Conservation (phyloP, 768 basidiomycete species). For the Tulasnella sp. region DNA sequence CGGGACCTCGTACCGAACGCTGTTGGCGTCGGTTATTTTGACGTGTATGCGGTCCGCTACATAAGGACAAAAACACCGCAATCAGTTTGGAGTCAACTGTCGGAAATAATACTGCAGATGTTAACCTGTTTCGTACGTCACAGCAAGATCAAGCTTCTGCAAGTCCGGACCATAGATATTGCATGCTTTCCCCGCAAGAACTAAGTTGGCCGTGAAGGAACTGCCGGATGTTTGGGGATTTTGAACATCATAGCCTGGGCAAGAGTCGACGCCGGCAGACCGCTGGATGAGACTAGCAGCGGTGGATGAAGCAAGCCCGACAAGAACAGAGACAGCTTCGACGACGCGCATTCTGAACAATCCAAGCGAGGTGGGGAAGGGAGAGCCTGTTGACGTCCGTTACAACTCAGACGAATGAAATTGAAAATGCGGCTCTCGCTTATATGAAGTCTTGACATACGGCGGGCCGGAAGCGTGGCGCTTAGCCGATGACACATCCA, state of each 20-base stretch:
- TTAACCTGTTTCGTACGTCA: constrained; percentile 18
- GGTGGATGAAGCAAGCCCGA: neutral
- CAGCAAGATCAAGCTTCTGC: constrained; percentile 11
- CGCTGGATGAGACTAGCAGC: neutral
- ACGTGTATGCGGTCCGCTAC: constrained; percentile 25
- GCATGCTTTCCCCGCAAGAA: constrained; percentile 15
- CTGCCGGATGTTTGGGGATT: constrained; percentile 6
- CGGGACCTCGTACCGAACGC: constrained; percentile 26
- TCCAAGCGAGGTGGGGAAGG: neutral
- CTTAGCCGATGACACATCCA: too few species aligned
- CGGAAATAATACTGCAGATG: neutral
- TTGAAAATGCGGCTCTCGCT: neutral
- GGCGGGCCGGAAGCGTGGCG: neutral
- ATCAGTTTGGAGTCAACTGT: neutral
- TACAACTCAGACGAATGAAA: neutral
- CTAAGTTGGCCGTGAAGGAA: constrained; percentile 12
- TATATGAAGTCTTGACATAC: neutral
- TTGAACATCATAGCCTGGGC: constrained; percentile 14
- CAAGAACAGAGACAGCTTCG: neutral
- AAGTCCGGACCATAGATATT: constrained; percentile 18
- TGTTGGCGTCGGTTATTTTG: constrained; percentile 27
- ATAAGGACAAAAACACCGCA: neutral
- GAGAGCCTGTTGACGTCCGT: constrained; percentile 8
- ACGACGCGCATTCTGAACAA: neutral
- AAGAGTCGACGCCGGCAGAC: constrained; percentile 6